phyloP scores from a whole-genome alignment of 805 yeast genomes.

The Starmerella vaccinii region DNA sequence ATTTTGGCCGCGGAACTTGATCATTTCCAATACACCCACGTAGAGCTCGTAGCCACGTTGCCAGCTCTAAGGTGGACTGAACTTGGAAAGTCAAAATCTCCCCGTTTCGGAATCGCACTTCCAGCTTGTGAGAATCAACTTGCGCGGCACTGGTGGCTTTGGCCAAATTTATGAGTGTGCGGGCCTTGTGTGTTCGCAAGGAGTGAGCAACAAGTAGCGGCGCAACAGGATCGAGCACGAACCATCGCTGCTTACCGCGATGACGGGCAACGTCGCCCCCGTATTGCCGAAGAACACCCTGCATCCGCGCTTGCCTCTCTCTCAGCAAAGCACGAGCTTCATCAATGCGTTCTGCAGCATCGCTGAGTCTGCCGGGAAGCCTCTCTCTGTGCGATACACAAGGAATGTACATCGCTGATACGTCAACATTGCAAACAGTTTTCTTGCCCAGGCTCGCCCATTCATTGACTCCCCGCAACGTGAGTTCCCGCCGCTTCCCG shows the following conservation, averaged over 20 bases:
- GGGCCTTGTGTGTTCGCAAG: conserved; percentile 54
- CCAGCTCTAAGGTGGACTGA: conserved; percentile 46
- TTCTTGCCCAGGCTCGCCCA: conserved; percentile 9
- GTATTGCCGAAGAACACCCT: conserved; percentile 74
- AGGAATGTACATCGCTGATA: conserved; percentile 51
- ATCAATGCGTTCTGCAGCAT: conserved; percentile 30
- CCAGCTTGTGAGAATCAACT: conserved; percentile 27
- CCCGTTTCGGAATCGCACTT: conserved; percentile 47
- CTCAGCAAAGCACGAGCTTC: conserved; percentile 28
- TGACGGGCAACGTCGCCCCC: conserved; percentile 70
- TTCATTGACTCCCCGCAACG: conserved; percentile 20
- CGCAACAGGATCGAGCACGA: conserved; percentile 54
- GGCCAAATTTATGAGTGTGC: conserved; percentile 64
- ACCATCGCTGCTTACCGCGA: conserved; percentile 62
- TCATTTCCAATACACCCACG: conserved; percentile 3
- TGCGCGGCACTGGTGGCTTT: conserved; percentile 48
- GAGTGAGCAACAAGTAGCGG: conserved; percentile 61
- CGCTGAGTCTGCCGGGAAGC: conserved; percentile 48
- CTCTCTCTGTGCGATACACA: conserved; percentile 41
- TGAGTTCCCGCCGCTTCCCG: conserved; percentile 39
- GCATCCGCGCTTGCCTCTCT: conserved; percentile 28
- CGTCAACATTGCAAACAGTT: conserved; percentile 35
- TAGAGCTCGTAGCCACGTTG: conserved; percentile 43
- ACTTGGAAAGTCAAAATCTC: conserved; percentile 69
- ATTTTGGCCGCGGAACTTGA: conserved; percentile 14